Evolutionary conservation across 1,284 basidiomycete species (phyloP).

Genomic region (Apiotrichum veenhuisii): DNA sequence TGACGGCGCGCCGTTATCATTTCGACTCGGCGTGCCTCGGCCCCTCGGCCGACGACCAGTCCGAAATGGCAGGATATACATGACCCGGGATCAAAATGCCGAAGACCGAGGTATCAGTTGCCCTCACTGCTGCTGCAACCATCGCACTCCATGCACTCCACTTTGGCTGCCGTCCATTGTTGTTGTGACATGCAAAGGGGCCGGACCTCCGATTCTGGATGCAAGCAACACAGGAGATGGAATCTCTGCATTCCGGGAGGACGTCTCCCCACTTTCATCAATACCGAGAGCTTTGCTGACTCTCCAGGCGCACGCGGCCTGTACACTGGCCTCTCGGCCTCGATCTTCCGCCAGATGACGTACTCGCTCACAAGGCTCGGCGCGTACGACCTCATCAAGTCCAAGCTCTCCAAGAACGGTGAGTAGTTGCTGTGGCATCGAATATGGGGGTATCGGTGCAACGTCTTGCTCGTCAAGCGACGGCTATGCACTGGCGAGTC

Average conservation of each 20-base stretch:
- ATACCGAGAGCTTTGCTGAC: too few relatives aligned
- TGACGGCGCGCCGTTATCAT: neutral
- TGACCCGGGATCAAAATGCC: neutral
- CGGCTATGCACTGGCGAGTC: too few relatives aligned
- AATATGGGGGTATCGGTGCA: too few relatives aligned
- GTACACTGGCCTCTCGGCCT: slow-evolving; percentile 48
- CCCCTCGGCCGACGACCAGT: neutral
- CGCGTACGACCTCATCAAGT: slow-evolving; percentile 46
- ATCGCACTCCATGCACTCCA: neutral
- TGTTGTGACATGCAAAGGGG: too few relatives aligned
- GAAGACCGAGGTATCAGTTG: neutral
- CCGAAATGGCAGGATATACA: too few relatives aligned
- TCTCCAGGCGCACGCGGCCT: slow-evolving; percentile 43
- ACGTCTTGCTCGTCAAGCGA: too few relatives aligned
- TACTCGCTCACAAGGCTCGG: slow-evolving; percentile 47
- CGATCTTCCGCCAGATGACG: slow-evolving; percentile 48
- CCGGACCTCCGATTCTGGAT: neutral
- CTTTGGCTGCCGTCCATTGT: too few relatives aligned
- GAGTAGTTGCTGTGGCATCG: too few relatives aligned
- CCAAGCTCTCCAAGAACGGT: slow-evolving; percentile 32
- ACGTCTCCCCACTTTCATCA: too few relatives aligned
- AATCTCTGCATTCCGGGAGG: too few relatives aligned
- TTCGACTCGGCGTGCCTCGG: neutral
- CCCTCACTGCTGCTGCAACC: too few relatives aligned
- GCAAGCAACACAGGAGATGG: too few relatives aligned